Evolutionary conservation across 2,329 filamentous ascomycete species (phyloP).

Genomic region (Venturia effusa): DNA sequence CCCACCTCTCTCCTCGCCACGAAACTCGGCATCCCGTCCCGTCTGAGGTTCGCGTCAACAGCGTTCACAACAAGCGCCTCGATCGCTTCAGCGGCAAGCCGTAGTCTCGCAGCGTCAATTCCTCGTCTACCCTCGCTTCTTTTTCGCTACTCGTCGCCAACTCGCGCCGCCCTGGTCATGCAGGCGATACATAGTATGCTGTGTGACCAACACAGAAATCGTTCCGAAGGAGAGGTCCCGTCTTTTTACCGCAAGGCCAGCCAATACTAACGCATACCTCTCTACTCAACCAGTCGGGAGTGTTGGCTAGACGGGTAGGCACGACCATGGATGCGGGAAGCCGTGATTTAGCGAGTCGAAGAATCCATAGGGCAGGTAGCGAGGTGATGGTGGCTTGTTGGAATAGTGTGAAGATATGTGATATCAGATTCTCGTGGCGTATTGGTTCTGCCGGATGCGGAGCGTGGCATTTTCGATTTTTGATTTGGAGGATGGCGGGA

Average conservation of each 20-base stretch:
- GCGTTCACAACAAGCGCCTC: background rate
- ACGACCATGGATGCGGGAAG: background rate
- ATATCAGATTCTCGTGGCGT: background rate
- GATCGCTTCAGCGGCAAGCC: background rate
- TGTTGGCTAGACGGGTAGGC: background rate
- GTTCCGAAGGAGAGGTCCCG: background rate
- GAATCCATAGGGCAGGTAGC: background rate
- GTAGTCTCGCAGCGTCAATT: background rate
- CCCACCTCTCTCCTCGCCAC: background rate
- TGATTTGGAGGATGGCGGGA: background rate
- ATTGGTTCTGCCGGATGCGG: background rate
- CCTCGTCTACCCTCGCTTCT: background rate
- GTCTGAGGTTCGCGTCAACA: background rate
- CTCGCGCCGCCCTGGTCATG: background rate
- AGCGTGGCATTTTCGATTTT: background rate
- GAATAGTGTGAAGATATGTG: background rate
- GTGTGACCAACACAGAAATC: background rate
- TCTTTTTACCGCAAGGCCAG: background rate
- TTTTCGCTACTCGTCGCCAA: background rate
- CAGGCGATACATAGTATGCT: conserved; percentile 4
- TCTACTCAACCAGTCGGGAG: background rate
- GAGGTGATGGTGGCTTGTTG: background rate
- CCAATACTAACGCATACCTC: background rate
- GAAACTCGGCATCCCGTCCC: background rate
- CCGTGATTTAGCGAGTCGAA: background rate